These are phyloP conservation scores for Starmerella tilneyi DNA, from an alignment of 805 yeast genomes.

Conservation along the genomic window DNA sequence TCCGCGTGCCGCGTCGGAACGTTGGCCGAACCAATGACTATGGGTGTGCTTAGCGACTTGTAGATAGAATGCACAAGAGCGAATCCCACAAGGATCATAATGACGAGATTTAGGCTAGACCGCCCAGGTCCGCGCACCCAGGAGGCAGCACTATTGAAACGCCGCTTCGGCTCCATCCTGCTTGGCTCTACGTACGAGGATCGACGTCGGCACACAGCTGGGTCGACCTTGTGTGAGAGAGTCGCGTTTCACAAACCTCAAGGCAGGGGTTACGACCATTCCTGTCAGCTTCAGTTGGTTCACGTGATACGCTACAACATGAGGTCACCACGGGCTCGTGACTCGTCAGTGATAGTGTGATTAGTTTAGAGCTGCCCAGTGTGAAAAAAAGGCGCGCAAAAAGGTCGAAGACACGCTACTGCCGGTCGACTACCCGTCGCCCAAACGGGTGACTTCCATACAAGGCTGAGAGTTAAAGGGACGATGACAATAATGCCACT, in stretches of 20 bases:
- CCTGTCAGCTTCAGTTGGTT: background rate
- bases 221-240: too few species aligned
- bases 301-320: background rate
- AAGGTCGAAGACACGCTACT: too few species aligned
- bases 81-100: slow-evolving; percentile 10
- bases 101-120: slow-evolving; percentile 28
- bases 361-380: too few species aligned
- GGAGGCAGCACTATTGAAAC: slow-evolving; percentile 4
- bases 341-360: too few species aligned
- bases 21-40: slow-evolving; percentile 22
- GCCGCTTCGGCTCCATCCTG: slow-evolving; percentile 20
- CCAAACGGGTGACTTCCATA: too few species aligned
- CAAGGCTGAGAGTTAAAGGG: too few species aligned
- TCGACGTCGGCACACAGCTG: too few species aligned
- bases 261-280: background rate
- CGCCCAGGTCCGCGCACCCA: slow-evolving; percentile 14
- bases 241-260: slow-evolving; percentile 1
- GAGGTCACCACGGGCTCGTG: too few species aligned
- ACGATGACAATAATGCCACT: too few species aligned
- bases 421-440: too few species aligned
- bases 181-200: background rate
- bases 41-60: slow-evolving; percentile 18
- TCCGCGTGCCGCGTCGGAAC: slow-evolving; percentile 25
- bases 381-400: too few species aligned
- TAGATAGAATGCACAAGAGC: slow-evolving; percentile 17